phyloP scores from a whole-genome alignment of 139 green algal species.

The Mesotaenium endlicherianum region DNA sequence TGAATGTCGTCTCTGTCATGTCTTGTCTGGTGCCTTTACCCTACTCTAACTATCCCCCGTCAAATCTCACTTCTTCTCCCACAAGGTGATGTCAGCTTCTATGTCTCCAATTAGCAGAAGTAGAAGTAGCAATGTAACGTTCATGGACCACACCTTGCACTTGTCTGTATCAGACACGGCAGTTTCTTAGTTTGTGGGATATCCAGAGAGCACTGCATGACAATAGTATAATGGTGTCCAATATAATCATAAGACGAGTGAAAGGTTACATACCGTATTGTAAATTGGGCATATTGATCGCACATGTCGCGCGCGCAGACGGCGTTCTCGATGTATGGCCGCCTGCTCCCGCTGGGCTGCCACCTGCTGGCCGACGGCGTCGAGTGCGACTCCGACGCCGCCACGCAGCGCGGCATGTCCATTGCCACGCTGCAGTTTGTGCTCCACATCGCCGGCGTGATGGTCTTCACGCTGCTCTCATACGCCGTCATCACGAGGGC shows the following conservation, averaged over 20 bases:
- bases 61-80: too few species aligned
- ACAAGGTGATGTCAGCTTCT: too few species aligned
- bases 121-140: too few species aligned
- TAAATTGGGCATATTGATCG: not conserved
- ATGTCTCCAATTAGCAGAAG: too few species aligned
- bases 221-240: not conserved
- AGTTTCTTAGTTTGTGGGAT: too few species aligned
- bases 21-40: too few species aligned
- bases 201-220: too few species aligned
- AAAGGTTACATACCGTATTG: not conserved
- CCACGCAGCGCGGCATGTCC: not conserved
- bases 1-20: too few species aligned
- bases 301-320: not conserved
- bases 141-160: too few species aligned
- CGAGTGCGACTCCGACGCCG: not conserved
- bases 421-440: slow-evolving; percentile 15
- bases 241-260: not conserved
- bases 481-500: not conserved
- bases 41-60: too few species aligned
- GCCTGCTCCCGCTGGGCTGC: slow-evolving; percentile 11
- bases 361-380: not conserved
- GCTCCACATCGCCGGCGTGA: not conserved
- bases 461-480: not conserved
- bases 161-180: too few species aligned
- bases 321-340: slow-evolving; percentile 22